Base-by-base conservation (phyloP, 176 grass and related monocot species). In the Oryza glumipatula region DNA sequence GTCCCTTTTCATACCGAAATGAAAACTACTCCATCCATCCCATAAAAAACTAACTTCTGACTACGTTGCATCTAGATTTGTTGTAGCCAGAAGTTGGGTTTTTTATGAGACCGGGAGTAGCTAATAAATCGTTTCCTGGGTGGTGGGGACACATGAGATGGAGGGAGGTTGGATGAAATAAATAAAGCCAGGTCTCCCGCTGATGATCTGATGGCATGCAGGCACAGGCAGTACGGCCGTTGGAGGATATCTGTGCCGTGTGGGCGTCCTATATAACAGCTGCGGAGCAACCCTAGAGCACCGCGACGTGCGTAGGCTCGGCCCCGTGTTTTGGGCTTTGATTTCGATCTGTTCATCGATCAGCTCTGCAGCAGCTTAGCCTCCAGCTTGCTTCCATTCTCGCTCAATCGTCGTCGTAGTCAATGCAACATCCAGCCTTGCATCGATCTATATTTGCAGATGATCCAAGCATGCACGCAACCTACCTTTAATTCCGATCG, bases 241-340 rank as follows among this genome's bases (percentile, higher is more conserved):
- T 21, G 30, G 9, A 33, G 36, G 19, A 74, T 61, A 74, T 61
- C 26, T 76, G 60, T 51, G 75, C 74, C 75, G 46, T 38, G 78
- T 84, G 80, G 70, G 48, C 51, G 65, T 11, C 80, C 68, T 41
- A 90, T 72, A 65, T 90, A 90, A 90, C 49, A 87, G 89, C 89
- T 80, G 89, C 89, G 80, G 87, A 30, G 72, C 68, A 41, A 41
- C 73, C 52, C 45, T 78, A 74, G 21, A 52, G 76, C 76, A 76
- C 21, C 76, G 67, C 80, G 80, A 87, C 89, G 89, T 91, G 89
- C 70, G 51, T 80, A 69, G 84, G 80, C 70, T 85, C 76, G 80
- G 74, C 49, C 76, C 74, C 80, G 74, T 86, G 75, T 73, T 73
- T 16, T 51, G 66, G 14, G 68, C 72, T 65, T 63, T 23, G 2